Evolutionary conservation across 2,329 filamentous ascomycete species (phyloP).

Genomic region (Verticillium nonalfalfae): DNA sequence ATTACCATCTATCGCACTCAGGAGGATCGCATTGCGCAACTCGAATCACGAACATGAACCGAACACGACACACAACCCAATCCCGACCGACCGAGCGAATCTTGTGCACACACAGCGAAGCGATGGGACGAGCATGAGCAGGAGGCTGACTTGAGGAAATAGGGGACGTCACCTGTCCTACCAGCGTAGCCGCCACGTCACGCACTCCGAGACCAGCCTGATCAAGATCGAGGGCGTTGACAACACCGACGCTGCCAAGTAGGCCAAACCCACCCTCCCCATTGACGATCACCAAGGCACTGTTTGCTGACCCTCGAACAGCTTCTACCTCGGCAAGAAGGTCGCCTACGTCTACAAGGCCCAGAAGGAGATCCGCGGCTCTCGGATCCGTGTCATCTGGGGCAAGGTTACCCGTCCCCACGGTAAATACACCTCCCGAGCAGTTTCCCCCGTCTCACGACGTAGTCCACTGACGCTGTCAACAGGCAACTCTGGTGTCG

Average conservation of each 20-base stretch:
- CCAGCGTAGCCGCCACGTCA: slow-evolving; percentile 89
- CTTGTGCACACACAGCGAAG: slow-evolving; percentile 5
- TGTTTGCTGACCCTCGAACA: slow-evolving; percentile 23
- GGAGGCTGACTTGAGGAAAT: slow-evolving; percentile 15
- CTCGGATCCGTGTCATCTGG: slow-evolving; percentile 99
- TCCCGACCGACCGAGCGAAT: not conserved
- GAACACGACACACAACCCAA: not conserved
- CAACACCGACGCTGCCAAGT: slow-evolving; percentile 81
- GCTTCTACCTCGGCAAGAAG: slow-evolving; percentile 98
- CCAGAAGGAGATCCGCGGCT: slow-evolving; percentile 89
- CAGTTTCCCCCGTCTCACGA: slow-evolving; percentile 3
- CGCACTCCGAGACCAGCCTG: slow-evolving; percentile 84
- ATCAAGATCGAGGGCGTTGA: slow-evolving; percentile 99
- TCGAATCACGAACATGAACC: not conserved
- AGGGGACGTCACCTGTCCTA: slow-evolving; percentile 98
- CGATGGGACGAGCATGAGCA: slow-evolving; percentile 12
- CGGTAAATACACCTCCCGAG: slow-evolving; percentile 51
- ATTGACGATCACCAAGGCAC: not conserved
- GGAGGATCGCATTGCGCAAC: not conserved
- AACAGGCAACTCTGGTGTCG: slow-evolving; percentile 91
- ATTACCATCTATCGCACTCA: not conserved
- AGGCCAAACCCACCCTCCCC: slow-evolving; percentile 30
- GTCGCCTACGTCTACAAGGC: slow-evolving; percentile 98
- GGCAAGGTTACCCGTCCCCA: slow-evolving; percentile 96
- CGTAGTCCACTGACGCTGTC: not conserved